These are phyloP conservation scores for Orbilia quercus DNA, from an alignment of 2,329 filamentous ascomycete genomes.

Conservation along the genomic window DNA sequence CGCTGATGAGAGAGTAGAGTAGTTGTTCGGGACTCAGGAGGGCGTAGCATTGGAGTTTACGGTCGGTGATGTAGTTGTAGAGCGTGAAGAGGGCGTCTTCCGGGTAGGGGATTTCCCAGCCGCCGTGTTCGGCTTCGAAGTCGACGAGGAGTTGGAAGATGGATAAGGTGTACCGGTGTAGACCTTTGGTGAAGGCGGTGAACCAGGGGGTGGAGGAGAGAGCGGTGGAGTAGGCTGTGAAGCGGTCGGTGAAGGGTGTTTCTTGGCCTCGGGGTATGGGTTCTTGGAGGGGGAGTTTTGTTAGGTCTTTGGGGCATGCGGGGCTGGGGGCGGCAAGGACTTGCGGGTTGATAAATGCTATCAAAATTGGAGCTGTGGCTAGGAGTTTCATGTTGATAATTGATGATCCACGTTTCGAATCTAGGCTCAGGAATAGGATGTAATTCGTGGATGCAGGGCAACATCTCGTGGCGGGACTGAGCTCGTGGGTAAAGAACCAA, in stretches of 20 bases:
- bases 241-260: slow-evolving; percentile 9
- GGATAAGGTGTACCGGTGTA: not conserved
- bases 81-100: slow-evolving; percentile 11
- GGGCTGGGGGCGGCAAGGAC: not conserved
- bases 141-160: not conserved
- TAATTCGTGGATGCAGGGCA: too few species aligned
- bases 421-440: too few species aligned
- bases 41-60: slow-evolving; percentile 31
- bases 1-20: not conserved
- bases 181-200: slow-evolving; percentile 2
- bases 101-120: slow-evolving; percentile 27
- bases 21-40: slow-evolving; percentile 3
- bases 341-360: not conserved
- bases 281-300: not conserved
- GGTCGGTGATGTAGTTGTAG: slow-evolving; percentile 26
- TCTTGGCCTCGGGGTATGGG: not conserved
- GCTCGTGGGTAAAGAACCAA: too few species aligned
- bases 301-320: slow-evolving; percentile 16
- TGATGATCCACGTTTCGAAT: not conserved
- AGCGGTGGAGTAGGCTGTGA: slow-evolving; percentile 12
- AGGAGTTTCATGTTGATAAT: not conserved
- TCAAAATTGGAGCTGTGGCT: not conserved
- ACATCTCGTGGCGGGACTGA: too few species aligned
- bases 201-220: slow-evolving; percentile 18
- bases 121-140: not conserved